Conservation (phyloP, 225 moss, liverwort and hornwort species). For the Anthoceros angustus region DNA sequence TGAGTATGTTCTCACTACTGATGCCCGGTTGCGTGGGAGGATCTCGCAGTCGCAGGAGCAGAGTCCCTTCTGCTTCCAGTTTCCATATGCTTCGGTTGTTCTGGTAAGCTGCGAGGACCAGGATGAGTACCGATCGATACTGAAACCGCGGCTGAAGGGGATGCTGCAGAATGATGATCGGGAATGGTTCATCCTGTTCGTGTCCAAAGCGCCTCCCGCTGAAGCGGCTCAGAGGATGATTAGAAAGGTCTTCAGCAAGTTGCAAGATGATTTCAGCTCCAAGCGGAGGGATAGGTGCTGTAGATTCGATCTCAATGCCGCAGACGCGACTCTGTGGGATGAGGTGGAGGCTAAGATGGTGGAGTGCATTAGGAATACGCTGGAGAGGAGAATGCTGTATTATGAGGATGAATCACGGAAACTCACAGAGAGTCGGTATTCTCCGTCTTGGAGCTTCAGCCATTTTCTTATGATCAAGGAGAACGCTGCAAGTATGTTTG, state of each 20-base stretch:
- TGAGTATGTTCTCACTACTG: slow-evolving; percentile 80
- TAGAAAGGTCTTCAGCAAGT: slow-evolving; percentile 62
- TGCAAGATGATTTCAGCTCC: slow-evolving; percentile 91
- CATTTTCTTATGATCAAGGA: slow-evolving; percentile 96
- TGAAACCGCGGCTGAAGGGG: slow-evolving; percentile 79
- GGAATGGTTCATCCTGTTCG: slow-evolving; percentile 96
- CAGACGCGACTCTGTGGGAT: slow-evolving; percentile 69
- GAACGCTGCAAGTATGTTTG: slow-evolving; percentile 96
- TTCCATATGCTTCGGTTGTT: slow-evolving; percentile 74
- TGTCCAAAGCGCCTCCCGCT: slow-evolving; percentile 48
- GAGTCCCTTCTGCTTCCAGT: slow-evolving; percentile 55
- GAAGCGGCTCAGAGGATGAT: slow-evolving; percentile 58
- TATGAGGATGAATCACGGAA: slow-evolving; percentile 96
- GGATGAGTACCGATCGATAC: slow-evolving; percentile 82
- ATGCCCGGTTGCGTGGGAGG: slow-evolving; percentile 77
- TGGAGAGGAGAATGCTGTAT: slow-evolving; percentile 77
- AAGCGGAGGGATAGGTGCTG: slow-evolving; percentile 98
- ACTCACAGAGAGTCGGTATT: slow-evolving; percentile 66
- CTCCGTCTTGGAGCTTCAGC: slow-evolving; percentile 84
- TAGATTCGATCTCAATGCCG: slow-evolving; percentile 55
- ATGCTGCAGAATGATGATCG: slow-evolving; percentile 97
- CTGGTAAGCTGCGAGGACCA: slow-evolving; percentile 96
- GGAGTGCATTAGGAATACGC: slow-evolving; percentile 77
- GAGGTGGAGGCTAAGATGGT: slow-evolving; percentile 81
- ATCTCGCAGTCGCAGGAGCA: slow-evolving; percentile 57